Evolutionary conservation across 2,329 filamentous ascomycete genomes (phyloP), one percentile per base, ranked within the genome.

Genomic region (Nigrograna mackinnonii): DNA sequence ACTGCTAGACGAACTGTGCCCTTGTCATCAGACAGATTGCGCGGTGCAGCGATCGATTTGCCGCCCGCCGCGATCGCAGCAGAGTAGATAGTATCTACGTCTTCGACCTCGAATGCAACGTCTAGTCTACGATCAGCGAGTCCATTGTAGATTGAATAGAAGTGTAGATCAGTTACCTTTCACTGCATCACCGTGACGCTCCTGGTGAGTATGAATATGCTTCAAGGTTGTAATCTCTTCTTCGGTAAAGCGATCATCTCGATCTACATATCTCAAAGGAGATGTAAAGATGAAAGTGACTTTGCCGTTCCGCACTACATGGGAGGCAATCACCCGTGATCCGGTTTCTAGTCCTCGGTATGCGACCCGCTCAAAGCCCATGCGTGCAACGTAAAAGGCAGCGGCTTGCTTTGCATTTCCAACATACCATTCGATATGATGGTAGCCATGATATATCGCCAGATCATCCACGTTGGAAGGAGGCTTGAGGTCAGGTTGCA

Each of bases 321-420:
- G 87, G 1, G 87, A 91, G 38, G 89, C 86, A 54, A 91, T 78
- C 59, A 80, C 83, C 41, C 89, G 83, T 52, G 80, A 87, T 46
- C 89, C 89, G 0, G 90, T 95, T 70, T 95, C 90, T 4, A 95
- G 83, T 6, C 90, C 91, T 37, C 79, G 80, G 70, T 95, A 94
- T 45, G 90, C 91, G 46, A 95, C 69, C 17, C 80, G 81, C 56
- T 79, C 74, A 77, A 95, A 95, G 41, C 88, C 89, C 73, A 95
- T 89, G 55, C 89, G 86, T n/a, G 81, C 84, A 55, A 84, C 84
- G 74, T 95, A 95, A 73, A 88, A 95, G 14, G 85, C 79, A 31
- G 90, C 90, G 4, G 89, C 88, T 74, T 95, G 90, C 73, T 95
- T 95, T 59, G 91, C 90, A 66, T 96, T 96, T 68, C 89, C 44